These are phyloP conservation scores for Pleurotus salmoneostramineus DNA, from an alignment of 768 basidiomycete species.

Conservation along the genomic window DNA sequence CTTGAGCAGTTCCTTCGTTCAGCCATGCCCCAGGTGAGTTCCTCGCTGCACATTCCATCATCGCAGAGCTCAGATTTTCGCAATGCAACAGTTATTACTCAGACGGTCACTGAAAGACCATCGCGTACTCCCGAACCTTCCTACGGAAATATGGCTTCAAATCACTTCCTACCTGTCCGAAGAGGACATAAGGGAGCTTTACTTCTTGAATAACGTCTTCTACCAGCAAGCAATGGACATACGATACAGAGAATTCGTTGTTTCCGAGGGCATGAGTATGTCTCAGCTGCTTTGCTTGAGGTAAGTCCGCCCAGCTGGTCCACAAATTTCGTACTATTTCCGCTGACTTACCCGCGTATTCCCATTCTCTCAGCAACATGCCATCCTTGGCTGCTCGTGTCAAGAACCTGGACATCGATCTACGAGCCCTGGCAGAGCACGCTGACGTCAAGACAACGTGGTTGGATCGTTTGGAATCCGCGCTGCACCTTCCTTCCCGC, in stretches of 20 bases:
- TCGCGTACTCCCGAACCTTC: slow-evolving; percentile 7
- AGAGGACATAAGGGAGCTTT: neutral
- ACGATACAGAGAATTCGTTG: neutral
- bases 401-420: neutral
- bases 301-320: neutral
- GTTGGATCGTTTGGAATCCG: neutral
- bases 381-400: neutral
- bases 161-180: slow-evolving; percentile 11
- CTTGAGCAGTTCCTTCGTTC: too few relatives aligned
- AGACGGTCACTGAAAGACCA: too few relatives aligned
- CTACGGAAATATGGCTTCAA: slow-evolving; percentile 17
- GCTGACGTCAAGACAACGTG: neutral
- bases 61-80: too few relatives aligned
- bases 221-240: neutral
- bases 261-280: neutral
- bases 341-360: neutral
- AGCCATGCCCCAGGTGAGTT: too few relatives aligned
- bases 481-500: neutral
- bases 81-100: too few relatives aligned
- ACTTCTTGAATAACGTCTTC: neutral
- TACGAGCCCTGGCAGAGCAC: neutral
- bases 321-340: too few relatives aligned
- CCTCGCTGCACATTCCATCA: too few relatives aligned
- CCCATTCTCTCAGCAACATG: neutral
- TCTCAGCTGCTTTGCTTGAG: neutral